Base-by-base conservation (phyloP, 805 yeast genomes). In the Sungouiella thailandica region DNA sequence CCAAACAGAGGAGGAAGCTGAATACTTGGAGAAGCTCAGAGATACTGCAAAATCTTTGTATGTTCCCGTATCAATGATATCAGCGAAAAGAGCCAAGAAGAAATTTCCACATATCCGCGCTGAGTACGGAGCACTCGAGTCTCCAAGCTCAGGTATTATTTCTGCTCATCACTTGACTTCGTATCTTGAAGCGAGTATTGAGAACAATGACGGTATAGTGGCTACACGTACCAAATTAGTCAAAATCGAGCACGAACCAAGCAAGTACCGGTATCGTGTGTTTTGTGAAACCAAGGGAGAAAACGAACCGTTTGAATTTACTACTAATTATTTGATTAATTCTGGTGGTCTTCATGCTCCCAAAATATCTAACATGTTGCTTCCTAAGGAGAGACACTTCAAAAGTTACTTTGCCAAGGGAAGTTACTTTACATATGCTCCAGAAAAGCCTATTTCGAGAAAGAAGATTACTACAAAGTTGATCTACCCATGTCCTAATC, bases 111-210 rank as follows among this genome's bases (percentile, higher is more conserved):
- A 73, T n/a, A 72, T 88, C 17, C 55, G 52, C 5, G 95, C 88
- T 0, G 57, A 67, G 3, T 56, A 65, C 22, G 88, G 83, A 0
- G 72, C 79, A 2, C 61, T 88, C 27, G 70, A 69, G 38, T 83
- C 94, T 7, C 93, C 95, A 1, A 68, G 88, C 0, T 82, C 96
- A 0, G 96, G 97, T 0, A 89, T 88, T 13, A 57, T 87, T 1
- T 78, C 86, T 10, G 87, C 94, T 0, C 96, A 89, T 55, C 78
- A 84, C 5, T 65, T 83, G 36, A 75, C 83, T 73, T 69, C 69
- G 19, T 85, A 68, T 53, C 61, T 73, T 30, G 69, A 72, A 33
- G 69, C 81, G 0, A 56, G 58, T 12, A 66, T 82, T 29, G 83
- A 80, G 38, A 61, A 65, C 18, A 53, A 70, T 33, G 78, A 68